A percentile compares a stretch with the other conserved stretches of the same genome.
These are phyloP conservation scores for Erodium trifolium DNA, from an alignment of 441 rosid genomes.

Conservation along the genomic window DNA sequence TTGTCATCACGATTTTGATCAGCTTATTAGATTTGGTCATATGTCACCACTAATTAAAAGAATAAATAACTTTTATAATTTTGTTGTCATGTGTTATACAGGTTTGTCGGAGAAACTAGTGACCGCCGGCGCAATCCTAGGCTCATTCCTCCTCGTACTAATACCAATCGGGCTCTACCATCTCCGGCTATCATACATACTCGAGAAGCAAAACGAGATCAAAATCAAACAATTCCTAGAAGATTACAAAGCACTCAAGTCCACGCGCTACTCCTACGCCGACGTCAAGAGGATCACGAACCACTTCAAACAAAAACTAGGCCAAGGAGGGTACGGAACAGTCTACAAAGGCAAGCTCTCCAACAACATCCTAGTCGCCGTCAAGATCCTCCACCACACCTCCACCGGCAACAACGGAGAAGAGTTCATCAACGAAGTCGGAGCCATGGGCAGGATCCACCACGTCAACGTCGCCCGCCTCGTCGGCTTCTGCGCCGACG, in stretches of 20 bases:
- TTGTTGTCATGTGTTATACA: background rate
- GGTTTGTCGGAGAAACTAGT: background rate
- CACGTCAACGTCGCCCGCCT: conserved; percentile 8
- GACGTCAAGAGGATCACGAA: conserved; percentile 17
- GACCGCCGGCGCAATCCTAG: background rate
- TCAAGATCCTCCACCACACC: conserved; percentile 11
- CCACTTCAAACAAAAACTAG: conserved; percentile 13
- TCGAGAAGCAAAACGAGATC: background rate
- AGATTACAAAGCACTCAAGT: background rate
- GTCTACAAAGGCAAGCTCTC: conserved; percentile 16
- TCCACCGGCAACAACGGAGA: conserved; percentile 10
- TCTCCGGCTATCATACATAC: background rate
- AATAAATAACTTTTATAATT: too few relatives aligned
- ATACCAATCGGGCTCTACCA: background rate
- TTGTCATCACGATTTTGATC: too few relatives aligned
- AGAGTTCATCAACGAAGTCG: conserved; percentile 19
- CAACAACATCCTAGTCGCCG: background rate
- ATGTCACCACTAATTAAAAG: too few relatives aligned
- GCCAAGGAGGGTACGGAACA: conserved; percentile 18
- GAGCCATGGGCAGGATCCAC: conserved; percentile 8
- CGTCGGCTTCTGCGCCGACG: conserved; percentile 14
- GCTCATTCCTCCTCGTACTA: background rate
- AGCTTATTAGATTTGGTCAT: too few relatives aligned
- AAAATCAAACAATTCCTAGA: background rate
- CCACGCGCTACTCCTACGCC: conserved; percentile 6